Evolutionary conservation across 441 rosid genomes (phyloP), one percentile per base, ranked within the genome.

Genomic region (Euphorbia celastroides): DNA sequence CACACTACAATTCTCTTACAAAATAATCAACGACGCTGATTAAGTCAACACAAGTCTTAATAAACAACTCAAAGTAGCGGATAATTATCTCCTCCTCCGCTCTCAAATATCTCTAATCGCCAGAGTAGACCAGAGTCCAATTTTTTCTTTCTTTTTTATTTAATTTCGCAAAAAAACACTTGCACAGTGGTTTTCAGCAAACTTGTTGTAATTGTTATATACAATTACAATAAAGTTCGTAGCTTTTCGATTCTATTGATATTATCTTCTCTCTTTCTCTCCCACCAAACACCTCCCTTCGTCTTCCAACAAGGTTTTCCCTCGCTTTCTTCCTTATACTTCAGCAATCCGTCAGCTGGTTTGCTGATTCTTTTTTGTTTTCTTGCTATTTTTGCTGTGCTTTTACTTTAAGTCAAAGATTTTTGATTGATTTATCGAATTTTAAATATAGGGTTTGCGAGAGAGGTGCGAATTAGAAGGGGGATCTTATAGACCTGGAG

Each of bases 71-170:
- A 34, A 23, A 56, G 64, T 68, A 64, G 70, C 19, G 46, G 80
- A 77, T 64, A 67, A 50, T 9, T 38, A 32, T 58, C 64, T 0
- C 51, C 12, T n/a, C 54, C 38, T 34, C 51, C 4, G 22, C 66
- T 38, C 31, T 34, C 17, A 36, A 28, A 41, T 51, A 51, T 51
- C 25, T 51, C 3, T 51, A 65, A 80, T 72, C 78, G 77, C 74
- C 83, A 70, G 62, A 38, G 72, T 74, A 68, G 80, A 80, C 77
- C 71, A 30, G 12, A 13, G 0, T 3, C 0, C 4, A 60, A 63
- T 23, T 38, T 38, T 38, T 38, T 38, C 44, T 38, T n/a, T n/a
- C n/a, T 1, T 3, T 17, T 31, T 59, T 19, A 16, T 0, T 56
- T 25, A 23, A 9, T 34, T 30, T 58, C 6, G 44, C 27, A 1